Conservation (phyloP, 2,329 filamentous ascomycete species). For the Epichloe coenophiala region DNA sequence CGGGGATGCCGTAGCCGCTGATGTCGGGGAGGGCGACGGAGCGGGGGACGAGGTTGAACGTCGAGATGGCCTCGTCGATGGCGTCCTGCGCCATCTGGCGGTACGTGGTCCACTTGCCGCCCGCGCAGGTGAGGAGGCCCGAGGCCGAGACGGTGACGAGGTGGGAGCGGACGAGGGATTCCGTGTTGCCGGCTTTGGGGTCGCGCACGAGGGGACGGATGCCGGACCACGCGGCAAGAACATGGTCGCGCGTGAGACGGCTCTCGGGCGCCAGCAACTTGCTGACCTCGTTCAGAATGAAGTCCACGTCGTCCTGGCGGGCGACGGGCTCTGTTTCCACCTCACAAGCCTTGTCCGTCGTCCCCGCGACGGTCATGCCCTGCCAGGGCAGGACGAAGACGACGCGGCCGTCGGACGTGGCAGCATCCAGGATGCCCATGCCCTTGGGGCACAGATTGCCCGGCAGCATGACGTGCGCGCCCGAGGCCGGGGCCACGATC, state of each 20-base stretch:
- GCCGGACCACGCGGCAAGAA: constrained; percentile 68
- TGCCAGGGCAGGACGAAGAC: constrained; percentile 85
- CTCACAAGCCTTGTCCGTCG: constrained; percentile 60
- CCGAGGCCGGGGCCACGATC: constrained; percentile 68
- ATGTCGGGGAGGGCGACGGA: constrained; percentile 46
- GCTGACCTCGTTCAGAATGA: constrained; percentile 67
- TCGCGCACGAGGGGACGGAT: constrained; percentile 72
- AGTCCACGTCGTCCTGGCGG: constrained; percentile 65
- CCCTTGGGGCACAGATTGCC: constrained; percentile 66
- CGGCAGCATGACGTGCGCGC: constrained; percentile 72
- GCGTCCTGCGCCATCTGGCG: constrained; percentile 80
- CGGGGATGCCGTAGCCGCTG: constrained; percentile 42
- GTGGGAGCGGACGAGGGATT: constrained; percentile 73
- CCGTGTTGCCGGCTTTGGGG: constrained; percentile 67
- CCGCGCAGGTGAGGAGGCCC: constrained; percentile 66
- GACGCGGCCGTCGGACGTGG: constrained; percentile 72
- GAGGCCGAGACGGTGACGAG: constrained; percentile 62
- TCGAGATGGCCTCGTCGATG: constrained; percentile 61
- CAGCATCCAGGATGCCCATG: constrained; percentile 72
- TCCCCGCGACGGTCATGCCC: constrained; percentile 74
- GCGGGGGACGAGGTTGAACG: constrained; percentile 45
- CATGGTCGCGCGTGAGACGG: constrained; percentile 59
- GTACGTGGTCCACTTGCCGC: constrained; percentile 83
- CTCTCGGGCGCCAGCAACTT: constrained; percentile 66
- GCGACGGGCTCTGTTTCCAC: constrained; percentile 59